Percentiles rank a stretch among this genome's conserved stretches.
Conservation (phyloP, 1,284 basidiomycete genomes). For the Ustilago cynodontis region DNA sequence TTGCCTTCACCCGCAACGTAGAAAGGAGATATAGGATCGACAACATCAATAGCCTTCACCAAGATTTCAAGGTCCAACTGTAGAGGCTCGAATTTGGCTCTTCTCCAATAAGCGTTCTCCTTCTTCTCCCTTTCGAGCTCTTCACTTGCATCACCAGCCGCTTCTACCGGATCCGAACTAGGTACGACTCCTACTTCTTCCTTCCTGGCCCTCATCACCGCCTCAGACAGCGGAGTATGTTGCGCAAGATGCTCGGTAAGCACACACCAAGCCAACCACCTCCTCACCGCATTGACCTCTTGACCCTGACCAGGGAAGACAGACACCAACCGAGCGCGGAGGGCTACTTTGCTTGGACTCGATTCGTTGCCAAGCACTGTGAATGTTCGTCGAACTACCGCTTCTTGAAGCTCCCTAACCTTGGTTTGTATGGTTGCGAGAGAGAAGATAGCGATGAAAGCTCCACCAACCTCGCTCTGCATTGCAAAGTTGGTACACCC, state of each 20-base stretch:
- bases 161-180: conserved; percentile 5
- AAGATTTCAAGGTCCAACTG: conserved; percentile 27
- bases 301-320: conserved; percentile 17
- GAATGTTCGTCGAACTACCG: conserved; percentile 21
- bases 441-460: conserved; percentile 17
- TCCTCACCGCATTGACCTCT: conserved; percentile 10
- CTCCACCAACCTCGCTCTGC: neutral
- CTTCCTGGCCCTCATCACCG: neutral
- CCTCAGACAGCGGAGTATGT: neutral
- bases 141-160: neutral
- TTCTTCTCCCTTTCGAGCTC: neutral
- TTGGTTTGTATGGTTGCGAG: neutral
- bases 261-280: conserved; percentile 34
- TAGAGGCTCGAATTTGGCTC: conserved; percentile 9
- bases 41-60: conserved; percentile 17
- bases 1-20: conserved; percentile 8
- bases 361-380: conserved; percentile 6
- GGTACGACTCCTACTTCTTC: neutral
- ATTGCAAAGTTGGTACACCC: conserved; percentile 18
- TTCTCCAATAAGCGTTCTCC: conserved; percentile 9
- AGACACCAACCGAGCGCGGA: conserved; percentile 23
- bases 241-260: conserved; percentile 31
- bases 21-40: conserved; percentile 27
- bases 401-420: conserved; percentile 14
- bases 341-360: conserved; percentile 11